phyloP scores from a whole-genome alignment of 2,329 filamentous ascomycete genomes.

The Penicillium sp. region DNA sequence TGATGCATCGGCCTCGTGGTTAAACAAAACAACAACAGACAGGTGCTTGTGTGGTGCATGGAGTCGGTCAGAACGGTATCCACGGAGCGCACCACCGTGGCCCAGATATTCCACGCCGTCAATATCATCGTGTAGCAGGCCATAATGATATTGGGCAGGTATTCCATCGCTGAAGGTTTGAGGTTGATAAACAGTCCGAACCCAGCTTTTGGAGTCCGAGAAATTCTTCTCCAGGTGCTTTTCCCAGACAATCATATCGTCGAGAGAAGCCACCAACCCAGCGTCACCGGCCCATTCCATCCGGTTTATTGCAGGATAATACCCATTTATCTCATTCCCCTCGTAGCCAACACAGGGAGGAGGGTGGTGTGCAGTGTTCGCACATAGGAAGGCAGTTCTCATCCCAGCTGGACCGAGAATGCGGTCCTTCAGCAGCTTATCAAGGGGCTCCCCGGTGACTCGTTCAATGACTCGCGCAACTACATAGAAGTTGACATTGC shows the following conservation, averaged over 20 bases:
- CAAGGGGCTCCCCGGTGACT: slow-evolving; percentile 34
- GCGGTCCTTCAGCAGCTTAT: slow-evolving; percentile 34
- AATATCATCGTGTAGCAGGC: slow-evolving; percentile 28
- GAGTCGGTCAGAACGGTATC: slow-evolving; percentile 37
- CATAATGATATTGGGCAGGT: slow-evolving; percentile 36
- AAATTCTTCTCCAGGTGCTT: slow-evolving; percentile 35
- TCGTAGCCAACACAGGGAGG: slow-evolving; percentile 44
- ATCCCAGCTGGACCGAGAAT: slow-evolving; percentile 42
- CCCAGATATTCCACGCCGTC: slow-evolving; percentile 29
- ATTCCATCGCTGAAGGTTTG: slow-evolving; percentile 34
- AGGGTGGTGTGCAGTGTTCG: slow-evolving; percentile 37
- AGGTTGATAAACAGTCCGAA: slow-evolving; percentile 26
- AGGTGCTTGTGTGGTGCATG: slow-evolving; percentile 35
- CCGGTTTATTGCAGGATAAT: slow-evolving; percentile 34
- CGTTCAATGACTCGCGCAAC: slow-evolving; percentile 39
- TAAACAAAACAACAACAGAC: slow-evolving; percentile 41
- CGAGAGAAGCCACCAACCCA: slow-evolving; percentile 41
- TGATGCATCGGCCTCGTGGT: slow-evolving; percentile 34
- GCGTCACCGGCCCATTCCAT: slow-evolving; percentile 48
- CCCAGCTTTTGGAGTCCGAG: slow-evolving; percentile 33
- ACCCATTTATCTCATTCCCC: slow-evolving; percentile 38
- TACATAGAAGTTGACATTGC: slow-evolving; percentile 43
- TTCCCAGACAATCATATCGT: slow-evolving; percentile 47
- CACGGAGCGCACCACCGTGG: slow-evolving; percentile 43
- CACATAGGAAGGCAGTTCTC: slow-evolving; percentile 38